Evolutionary conservation across 768 basidiomycete genomes (phyloP).

Genomic region (Mycena indigotica): DNA sequence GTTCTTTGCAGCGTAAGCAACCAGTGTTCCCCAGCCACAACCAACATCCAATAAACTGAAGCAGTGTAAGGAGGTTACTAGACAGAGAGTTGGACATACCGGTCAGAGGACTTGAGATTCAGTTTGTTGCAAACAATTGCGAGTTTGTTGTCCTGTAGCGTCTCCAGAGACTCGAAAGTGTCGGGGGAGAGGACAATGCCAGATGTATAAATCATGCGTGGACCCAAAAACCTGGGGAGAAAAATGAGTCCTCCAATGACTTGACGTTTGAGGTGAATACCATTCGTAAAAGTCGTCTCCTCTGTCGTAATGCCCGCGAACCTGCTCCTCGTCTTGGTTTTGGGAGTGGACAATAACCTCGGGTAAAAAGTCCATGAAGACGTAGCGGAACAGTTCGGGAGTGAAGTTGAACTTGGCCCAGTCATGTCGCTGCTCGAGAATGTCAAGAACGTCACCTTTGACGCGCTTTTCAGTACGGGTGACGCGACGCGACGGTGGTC

Average conservation of each 20-base stretch:
- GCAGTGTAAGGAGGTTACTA: constrained; percentile 4
- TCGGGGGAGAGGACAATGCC: constrained; percentile 78
- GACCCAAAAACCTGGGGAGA: constrained; percentile 78
- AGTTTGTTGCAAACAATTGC: constrained; percentile 94
- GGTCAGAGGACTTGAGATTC: constrained; percentile 82
- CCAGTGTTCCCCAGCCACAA: constrained; percentile 96
- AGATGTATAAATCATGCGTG: constrained; percentile 97
- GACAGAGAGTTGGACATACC: constrained; percentile 35
- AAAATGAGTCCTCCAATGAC: neutral
- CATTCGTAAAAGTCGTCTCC: constrained; percentile 97
- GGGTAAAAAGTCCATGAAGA: constrained; percentile 84
- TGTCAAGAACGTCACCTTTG: constrained; percentile 88
- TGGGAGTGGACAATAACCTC: constrained; percentile 92
- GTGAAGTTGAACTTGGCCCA: constrained; percentile 95
- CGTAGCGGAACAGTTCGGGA: constrained; percentile 89
- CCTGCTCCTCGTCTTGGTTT: constrained; percentile 91
- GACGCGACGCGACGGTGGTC: constrained; percentile 15
- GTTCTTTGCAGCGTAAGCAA: constrained; percentile 95
- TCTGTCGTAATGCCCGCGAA: constrained; percentile 94
- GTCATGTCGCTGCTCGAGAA: constrained; percentile 93
- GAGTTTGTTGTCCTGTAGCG: constrained; percentile 98
- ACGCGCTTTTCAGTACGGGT: constrained; percentile 1
- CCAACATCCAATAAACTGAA: constrained; percentile 77
- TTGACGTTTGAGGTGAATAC: constrained; percentile 36
- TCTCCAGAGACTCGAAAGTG: constrained; percentile 80